A percentile compares a stretch with the other conserved stretches of the same genome.
phyloP scores from a whole-genome alignment of 2,329 filamentous ascomycete species.

The Macrophomina tecta region DNA sequence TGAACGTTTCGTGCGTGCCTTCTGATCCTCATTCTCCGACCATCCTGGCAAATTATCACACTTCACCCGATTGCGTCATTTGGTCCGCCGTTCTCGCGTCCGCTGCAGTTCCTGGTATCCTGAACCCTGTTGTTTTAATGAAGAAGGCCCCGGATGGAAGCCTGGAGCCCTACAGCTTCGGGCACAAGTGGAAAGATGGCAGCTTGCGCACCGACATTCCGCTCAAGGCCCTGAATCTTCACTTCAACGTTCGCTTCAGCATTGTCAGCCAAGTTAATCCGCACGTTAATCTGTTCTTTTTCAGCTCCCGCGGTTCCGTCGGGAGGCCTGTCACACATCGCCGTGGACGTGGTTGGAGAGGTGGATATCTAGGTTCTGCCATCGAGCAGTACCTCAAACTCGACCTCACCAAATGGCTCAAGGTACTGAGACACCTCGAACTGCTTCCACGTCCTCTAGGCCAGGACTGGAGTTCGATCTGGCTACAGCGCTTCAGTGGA shows the following conservation, averaged over 20 bases:
- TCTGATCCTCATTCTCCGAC: constrained; percentile 92
- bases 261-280: constrained; percentile 90
- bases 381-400: constrained; percentile 95
- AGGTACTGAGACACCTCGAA: constrained; percentile 90
- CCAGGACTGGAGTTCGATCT: constrained; percentile 96
- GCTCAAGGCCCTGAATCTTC: constrained; percentile 88
- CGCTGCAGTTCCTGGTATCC: constrained; percentile 91
- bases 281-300: constrained; percentile 99
- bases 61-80: constrained; percentile 94
- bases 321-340: constrained; percentile 68
- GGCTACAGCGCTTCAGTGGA: constrained; percentile 92
- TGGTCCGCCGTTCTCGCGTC: constrained; percentile 97
- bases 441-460: constrained; percentile 87
- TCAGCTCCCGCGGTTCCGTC: constrained; percentile 89
- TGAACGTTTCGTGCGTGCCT: constrained; percentile 95
- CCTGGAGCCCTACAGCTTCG: constrained; percentile 90
- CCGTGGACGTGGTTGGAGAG: constrained; percentile 29
- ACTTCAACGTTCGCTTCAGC: constrained; percentile 98
- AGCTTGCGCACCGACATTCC: constrained; percentile 94
- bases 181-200: constrained; percentile 99
- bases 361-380: constrained; percentile 76
- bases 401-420: constrained; percentile 96
- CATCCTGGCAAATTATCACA: constrained; percentile 94
- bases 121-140: constrained; percentile 94
- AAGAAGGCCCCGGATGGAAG: constrained; percentile 79